Evolutionary conservation across 768 basidiomycete species (phyloP), one percentile per base, ranked within the genome.

Genomic region (Lyophyllum decastes): DNA sequence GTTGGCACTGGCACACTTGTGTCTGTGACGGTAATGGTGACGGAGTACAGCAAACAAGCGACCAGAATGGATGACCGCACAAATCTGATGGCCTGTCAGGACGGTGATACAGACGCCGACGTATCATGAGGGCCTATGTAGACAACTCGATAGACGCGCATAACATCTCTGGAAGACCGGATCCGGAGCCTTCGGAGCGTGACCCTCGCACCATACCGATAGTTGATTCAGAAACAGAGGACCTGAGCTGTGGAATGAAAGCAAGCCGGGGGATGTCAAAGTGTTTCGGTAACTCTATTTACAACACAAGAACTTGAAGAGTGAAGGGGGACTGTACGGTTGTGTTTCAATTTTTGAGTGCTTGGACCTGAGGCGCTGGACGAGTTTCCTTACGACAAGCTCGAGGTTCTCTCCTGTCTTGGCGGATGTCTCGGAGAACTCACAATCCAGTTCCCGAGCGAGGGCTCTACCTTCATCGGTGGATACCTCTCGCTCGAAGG

Each of bases 341-440:
- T 11, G 2, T 2, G 25, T 17, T 27, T 17, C 24, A 12, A 17
- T 26, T 16, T 47, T 17, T 7, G 2, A 17, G n/a, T 17, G 19
- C 7, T 14, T 26, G 16, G n/a, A 30, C 25, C 17, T 19, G 11
- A 52, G 27, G 16, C 24, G 22, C 43, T 33, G 52, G 41, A 44
- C 35, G 10, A 44, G 40, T n/a, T 40, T 44, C 12, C 8, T 16
- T 14, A 70, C 56, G 2, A 61, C 61, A 14, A 55, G 54, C n/a
- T 71, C 64, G 4, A 71, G 58, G 40, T 70, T 69, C 30, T 68
- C 58, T 26, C 65, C 68, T 1, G 66, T 62, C 47, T 68, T 68
- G n/a, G 71, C 65, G 6, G 71, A 72, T 19, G 66, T 66, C 54
- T 72, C 70, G 44, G 65, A 61, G 56, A 70, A 72, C 1, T 57